phyloP scores from a whole-genome alignment of 805 yeast species.

The Candida ponderosae region DNA sequence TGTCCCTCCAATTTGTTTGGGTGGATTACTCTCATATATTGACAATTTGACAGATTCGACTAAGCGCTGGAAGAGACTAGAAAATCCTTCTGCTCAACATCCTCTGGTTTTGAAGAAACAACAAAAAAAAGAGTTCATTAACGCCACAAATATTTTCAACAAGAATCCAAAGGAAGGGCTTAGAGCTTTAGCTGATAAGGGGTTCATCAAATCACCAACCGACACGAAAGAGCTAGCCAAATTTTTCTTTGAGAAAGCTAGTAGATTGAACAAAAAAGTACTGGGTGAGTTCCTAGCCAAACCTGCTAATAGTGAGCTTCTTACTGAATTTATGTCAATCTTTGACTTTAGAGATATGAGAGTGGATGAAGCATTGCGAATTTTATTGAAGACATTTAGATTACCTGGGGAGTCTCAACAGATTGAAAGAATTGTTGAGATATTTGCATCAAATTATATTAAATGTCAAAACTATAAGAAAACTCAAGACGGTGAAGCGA shows the following conservation, averaged over 20 bases:
- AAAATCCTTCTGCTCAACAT: conserved; percentile 6
- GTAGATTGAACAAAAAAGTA: conserved; percentile 77
- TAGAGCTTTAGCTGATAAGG: conserved; percentile 50
- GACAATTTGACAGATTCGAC: conserved; percentile 49
- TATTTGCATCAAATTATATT: conserved; percentile 77
- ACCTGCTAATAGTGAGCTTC: conserved; percentile 51
- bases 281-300: conserved; percentile 84
- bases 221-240: conserved; percentile 59
- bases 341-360: conserved; percentile 74
- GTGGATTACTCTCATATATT: conserved; percentile 70
- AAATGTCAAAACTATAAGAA: conserved; percentile 40
- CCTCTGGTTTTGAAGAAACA: conserved; percentile 24
- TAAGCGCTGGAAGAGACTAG: conserved; percentile 14
- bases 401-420: conserved; percentile 97
- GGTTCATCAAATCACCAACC: conserved; percentile 46
- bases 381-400: conserved; percentile 74
- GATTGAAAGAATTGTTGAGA: conserved; percentile 85
- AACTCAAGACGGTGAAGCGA: conserved; percentile 11
- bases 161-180: conserved; percentile 74
- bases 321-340: conserved; percentile 55
- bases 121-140: conserved; percentile 66
- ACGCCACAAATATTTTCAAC: conserved; percentile 71
- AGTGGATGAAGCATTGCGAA: conserved; percentile 89
- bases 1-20: conserved; percentile 91
- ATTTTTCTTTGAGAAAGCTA: conserved; percentile 72